Conservation (phyloP, 23 red algal genomes). For the Chondrus crispus region DNA sequence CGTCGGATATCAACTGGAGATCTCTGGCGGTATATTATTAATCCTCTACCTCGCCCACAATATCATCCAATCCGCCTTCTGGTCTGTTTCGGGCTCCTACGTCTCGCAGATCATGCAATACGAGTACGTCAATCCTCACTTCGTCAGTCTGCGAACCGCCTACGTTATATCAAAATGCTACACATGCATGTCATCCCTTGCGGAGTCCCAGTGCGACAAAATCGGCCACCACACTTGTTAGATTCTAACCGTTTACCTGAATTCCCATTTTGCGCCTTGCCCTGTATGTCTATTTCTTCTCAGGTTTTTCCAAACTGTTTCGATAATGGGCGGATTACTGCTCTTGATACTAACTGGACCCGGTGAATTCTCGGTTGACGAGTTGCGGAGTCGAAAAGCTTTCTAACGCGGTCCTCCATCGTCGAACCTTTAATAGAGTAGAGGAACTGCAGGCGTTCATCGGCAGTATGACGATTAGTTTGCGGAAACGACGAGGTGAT, state of each 20-base stretch:
- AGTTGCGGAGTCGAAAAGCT: constrained; percentile 70
- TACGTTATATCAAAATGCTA: no score
- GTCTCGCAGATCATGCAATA: constrained; percentile 89
- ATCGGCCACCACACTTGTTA: no score
- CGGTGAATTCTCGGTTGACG: constrained; percentile 84
- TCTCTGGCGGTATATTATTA: constrained; percentile 80
- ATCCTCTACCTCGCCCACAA: constrained; percentile 93
- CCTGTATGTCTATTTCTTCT: no score
- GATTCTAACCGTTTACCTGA: no score
- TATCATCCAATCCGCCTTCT: constrained; percentile 90
- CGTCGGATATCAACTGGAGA: constrained; percentile 75
- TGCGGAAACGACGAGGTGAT: no score
- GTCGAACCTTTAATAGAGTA: no score
- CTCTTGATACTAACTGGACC: constrained; percentile 87
- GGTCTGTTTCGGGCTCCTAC: constrained; percentile 73
- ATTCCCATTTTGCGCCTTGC: no score
- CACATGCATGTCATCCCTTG: no score
- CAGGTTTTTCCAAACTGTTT: constrained; percentile 95
- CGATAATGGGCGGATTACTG: constrained; percentile 96
- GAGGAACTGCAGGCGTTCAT: no score
- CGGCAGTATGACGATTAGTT: no score
- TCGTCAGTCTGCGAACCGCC: no score
- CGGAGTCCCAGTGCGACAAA: no score
- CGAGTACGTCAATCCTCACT: constrained; percentile 81
- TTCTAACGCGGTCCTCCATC: constrained; percentile 57